Evolutionary conservation across 108 stramenopile genomes (phyloP).

Genomic region (Poteriospumella lacustris): DNA sequence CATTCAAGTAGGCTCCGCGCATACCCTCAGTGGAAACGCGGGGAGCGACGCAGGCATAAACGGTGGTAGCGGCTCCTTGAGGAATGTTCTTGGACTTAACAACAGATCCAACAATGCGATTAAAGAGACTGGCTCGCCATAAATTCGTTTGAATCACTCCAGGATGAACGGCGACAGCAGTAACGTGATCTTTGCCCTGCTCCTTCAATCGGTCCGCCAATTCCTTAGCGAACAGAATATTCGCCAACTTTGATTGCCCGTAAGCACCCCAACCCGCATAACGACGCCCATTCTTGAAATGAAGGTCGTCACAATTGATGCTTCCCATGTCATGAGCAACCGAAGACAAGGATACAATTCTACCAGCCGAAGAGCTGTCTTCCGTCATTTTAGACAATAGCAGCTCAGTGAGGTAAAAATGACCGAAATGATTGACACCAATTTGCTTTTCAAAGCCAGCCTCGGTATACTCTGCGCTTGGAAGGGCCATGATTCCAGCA

Average conservation of each 20-base stretch:
- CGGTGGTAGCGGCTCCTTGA: slow-evolving; percentile 26
- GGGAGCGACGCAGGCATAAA: slow-evolving; percentile 16
- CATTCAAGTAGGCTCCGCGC: slow-evolving; percentile 2
- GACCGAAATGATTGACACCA: slow-evolving; percentile 92
- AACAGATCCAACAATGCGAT: neutral
- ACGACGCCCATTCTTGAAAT: slow-evolving; percentile 19
- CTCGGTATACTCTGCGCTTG: slow-evolving; percentile 31
- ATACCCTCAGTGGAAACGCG: neutral
- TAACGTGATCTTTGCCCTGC: neutral
- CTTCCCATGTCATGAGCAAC: neutral
- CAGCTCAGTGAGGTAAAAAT: slow-evolving; percentile 79
- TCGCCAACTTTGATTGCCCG: slow-evolving; percentile 48
- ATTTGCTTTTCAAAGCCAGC: slow-evolving; percentile 61
- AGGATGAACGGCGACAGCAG: slow-evolving; percentile 36
- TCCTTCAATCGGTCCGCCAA: neutral
- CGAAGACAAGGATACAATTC: neutral
- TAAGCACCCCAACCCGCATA: slow-evolving; percentile 43
- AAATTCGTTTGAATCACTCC: slow-evolving; percentile 50
- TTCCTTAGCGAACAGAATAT: slow-evolving; percentile 41
- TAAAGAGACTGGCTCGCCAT: neutral
- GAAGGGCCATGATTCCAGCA: slow-evolving; percentile 53
- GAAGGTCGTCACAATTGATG: neutral
- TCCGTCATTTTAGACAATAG: slow-evolving; percentile 55
- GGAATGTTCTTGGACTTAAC: slow-evolving; percentile 2
- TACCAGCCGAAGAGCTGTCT: slow-evolving; percentile 23